Percentiles rank a stretch among this genome's conserved stretches.
These are phyloP conservation scores for Rutstroemia sp. DNA, from an alignment of 2,329 filamentous ascomycete species.

Conservation along the genomic window DNA sequence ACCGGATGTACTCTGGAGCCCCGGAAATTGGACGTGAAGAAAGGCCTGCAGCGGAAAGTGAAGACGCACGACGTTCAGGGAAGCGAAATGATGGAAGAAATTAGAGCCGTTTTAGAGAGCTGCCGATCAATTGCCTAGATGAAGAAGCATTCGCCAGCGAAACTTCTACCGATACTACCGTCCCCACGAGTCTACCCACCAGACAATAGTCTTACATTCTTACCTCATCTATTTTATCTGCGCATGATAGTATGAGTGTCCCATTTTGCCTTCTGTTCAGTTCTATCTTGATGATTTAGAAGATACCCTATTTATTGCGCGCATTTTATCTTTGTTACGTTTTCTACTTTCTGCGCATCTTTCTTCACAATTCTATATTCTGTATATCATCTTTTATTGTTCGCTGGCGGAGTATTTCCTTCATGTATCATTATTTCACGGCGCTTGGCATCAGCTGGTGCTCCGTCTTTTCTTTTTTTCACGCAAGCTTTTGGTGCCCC, in stretches of 20 bases:
- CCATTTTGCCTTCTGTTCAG: background rate
- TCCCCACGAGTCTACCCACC: background rate
- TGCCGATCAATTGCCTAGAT: slow-evolving; percentile 4
- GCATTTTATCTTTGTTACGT: background rate
- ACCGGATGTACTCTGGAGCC: background rate
- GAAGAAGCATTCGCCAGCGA: background rate
- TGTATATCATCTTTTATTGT: slow-evolving; percentile 3
- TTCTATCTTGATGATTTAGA: slow-evolving; percentile 8
- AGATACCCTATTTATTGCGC: slow-evolving; percentile 9
- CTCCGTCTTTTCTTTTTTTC: background rate
- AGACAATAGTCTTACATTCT: slow-evolving; percentile 5
- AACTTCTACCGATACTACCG: background rate
- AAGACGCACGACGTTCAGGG: slow-evolving; percentile 24
- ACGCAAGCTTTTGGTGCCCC: background rate
- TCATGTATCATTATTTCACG: slow-evolving; percentile 4
- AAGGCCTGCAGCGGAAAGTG: slow-evolving; percentile 21
- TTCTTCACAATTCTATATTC: background rate
- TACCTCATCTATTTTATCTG: background rate
- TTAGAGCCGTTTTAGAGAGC: slow-evolving; percentile 26
- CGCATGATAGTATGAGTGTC: background rate
- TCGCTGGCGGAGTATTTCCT: slow-evolving; percentile 2
- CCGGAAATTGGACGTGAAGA: slow-evolving; percentile 6
- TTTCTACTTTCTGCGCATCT: background rate
- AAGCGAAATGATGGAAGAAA: slow-evolving; percentile 29
- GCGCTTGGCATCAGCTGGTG: background rate